phyloP scores from a whole-genome alignment of 2,329 filamentous ascomycete genomes.

The Neonectria neomacrospora region DNA sequence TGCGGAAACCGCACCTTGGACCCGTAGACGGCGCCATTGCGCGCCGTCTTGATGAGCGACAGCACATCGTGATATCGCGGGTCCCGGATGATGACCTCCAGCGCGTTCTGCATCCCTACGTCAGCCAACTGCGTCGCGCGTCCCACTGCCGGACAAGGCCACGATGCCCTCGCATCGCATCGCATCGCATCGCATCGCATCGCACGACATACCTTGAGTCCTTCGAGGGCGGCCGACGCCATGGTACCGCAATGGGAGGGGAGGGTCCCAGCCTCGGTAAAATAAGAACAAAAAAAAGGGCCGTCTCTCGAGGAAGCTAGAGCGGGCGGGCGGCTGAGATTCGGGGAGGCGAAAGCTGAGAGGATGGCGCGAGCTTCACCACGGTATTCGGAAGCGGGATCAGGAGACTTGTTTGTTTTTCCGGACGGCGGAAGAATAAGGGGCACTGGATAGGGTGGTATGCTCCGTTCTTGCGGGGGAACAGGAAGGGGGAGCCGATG shows the following conservation, averaged over 20 bases:
- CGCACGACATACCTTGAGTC: conserved; percentile 43
- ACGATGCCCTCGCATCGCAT: not conserved
- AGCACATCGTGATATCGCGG: conserved; percentile 87
- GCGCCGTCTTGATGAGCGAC: conserved; percentile 88
- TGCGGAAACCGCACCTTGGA: conserved; percentile 98
- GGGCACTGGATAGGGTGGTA: not conserved
- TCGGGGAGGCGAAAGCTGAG: conserved; percentile 11
- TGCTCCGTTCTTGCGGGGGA: not conserved
- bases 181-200: not conserved
- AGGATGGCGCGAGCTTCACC: conserved; percentile 12
- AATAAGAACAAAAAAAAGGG: not conserved
- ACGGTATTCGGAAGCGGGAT: conserved; percentile 9
- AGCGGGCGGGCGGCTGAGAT: conserved; percentile 8
- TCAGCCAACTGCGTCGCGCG: conserved; percentile 4
- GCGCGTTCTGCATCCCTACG: conserved; percentile 62
- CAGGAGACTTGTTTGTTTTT: not conserved
- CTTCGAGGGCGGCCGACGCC: conserved; percentile 44
- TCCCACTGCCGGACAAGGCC: not conserved
- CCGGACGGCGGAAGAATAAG: not conserved
- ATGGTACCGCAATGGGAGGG: conserved; percentile 33
- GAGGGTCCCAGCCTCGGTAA: conserved; percentile 35
- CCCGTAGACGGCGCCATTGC: conserved; percentile 97
- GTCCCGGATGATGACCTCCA: conserved; percentile 83
- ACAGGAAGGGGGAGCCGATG: not conserved
- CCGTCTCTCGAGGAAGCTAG: not conserved